Evolutionary conservation across 225 moss, liverwort and hornwort species (phyloP).

Genomic region (Bryum argenteum): DNA sequence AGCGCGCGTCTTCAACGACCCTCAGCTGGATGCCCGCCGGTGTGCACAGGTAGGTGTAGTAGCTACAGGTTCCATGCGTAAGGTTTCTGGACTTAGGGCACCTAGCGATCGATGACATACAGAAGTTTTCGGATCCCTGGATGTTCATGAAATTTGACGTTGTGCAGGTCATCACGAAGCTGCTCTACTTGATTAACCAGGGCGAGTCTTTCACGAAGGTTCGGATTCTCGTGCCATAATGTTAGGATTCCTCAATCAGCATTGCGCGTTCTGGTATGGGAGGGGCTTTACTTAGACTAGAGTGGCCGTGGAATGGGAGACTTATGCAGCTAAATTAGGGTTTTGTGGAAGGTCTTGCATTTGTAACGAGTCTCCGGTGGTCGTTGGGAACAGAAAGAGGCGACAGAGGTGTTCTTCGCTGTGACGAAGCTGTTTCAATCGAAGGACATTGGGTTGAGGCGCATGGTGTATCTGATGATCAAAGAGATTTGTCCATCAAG

Average conservation of each 20-base stretch:
- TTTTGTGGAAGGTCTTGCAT: constrained; percentile 9
- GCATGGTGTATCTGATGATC: constrained; percentile 87
- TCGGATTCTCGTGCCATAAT: neutral
- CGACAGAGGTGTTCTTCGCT: constrained; percentile 84
- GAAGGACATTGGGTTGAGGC: constrained; percentile 79
- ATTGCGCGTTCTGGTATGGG: too few species aligned
- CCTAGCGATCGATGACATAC: too few species aligned
- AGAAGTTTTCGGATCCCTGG: too few species aligned
- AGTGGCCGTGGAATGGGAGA: too few species aligned
- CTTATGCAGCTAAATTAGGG: constrained; percentile 21
- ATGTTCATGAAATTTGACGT: constrained; percentile 9
- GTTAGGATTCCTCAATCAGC: constrained; percentile 23
- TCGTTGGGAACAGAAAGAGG: constrained; percentile 62
- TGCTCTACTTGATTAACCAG: constrained; percentile 82
- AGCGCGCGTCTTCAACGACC: constrained; percentile 88
- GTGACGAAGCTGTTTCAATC: constrained; percentile 84
- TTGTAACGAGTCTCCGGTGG: neutral
- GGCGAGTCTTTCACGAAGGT: constrained; percentile 86
- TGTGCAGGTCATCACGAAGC: constrained; percentile 78
- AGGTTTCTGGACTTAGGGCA: too few species aligned
- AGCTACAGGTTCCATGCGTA: too few species aligned
- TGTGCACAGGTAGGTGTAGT: constrained; percentile 64
- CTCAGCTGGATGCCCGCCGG: constrained; percentile 85
- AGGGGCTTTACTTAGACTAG: too few species aligned
- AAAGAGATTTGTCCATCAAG: constrained; percentile 84